Base-by-base conservation (phyloP, 352 stramenopile genomes). In the Thalassiosira mediterranea region DNA sequence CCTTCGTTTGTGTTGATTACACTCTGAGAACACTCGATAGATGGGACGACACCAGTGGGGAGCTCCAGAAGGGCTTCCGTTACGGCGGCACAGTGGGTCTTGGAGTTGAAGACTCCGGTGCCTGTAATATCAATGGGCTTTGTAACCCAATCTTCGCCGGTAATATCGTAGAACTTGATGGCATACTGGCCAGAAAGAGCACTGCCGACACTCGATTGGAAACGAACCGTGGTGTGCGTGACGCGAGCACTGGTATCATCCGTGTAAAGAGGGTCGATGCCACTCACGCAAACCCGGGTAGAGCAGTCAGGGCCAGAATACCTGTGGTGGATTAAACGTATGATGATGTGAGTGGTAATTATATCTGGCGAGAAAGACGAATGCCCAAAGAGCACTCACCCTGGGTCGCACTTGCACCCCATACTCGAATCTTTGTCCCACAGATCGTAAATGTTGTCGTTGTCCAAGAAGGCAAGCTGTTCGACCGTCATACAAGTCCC, bases 351-450 rank as follows among this genome's bases (percentile, higher is more conserved):
- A 65, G 8, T 61, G 51, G 47, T 75, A 76, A 58, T 57, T 13
- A 7, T 13, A 13, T 42, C 7, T 42, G 38, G 21, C 60, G 44
- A n/a, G n/a, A 21, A 34, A 49, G 28, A 19, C 29, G 68, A 72
- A 83, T 19, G 63, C 54, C 11, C 60, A n/a, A 10, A 65, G 64
- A 58, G 65, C 17, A 81, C 46, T 56, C 83, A 92, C 10, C 94
- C 94, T 44, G 88, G 77, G 57, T 97, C 93, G 69, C 95, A 98
- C 59, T 95, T 95, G 79, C 95, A 98, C 13, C 92, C 93, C 48
- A 95, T 80, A 46, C 91, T 90, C 0, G 85, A 83, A 44, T 95
- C 61, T 4, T 90, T 84, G 62, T 97, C 95, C 71, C 88, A 97
- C 11, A 87, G 57, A 61, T 71, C 73, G 65, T 90, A 90, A 29